These are phyloP conservation scores for Platanus orientalis DNA, from an alignment of 164 flowering plant species.

Conservation along the genomic window DNA sequence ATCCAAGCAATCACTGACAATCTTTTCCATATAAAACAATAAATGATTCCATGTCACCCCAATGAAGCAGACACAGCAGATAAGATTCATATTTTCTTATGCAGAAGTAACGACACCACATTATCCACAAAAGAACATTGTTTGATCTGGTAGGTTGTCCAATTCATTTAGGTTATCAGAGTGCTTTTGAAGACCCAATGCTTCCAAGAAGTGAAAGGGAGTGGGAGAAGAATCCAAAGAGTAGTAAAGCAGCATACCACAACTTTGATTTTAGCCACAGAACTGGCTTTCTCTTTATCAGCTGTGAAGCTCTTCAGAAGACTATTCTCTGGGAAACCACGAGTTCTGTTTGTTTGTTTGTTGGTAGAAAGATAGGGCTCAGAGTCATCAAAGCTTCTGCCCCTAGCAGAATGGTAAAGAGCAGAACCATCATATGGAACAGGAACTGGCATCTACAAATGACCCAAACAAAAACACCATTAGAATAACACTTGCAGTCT, in stretches of 20 bases:
- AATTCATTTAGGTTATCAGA: neutral
- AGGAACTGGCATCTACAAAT: constrained; percentile 46
- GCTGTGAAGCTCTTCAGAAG: constrained; percentile 45
- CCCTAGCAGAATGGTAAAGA: constrained; percentile 41
- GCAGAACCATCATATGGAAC: constrained; percentile 38
- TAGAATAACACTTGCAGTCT: neutral
- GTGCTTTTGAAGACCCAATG: neutral
- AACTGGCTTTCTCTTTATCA: constrained; percentile 60
- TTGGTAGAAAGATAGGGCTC: constrained; percentile 43
- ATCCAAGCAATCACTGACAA: constrained; percentile 6
- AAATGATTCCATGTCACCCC: neutral
- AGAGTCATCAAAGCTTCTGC: constrained; percentile 77
- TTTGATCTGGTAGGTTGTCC: neutral
- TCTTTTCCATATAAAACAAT: neutral
- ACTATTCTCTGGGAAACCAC: constrained; percentile 47
- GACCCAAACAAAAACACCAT: constrained; percentile 6
- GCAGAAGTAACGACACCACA: neutral
- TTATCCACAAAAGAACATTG: neutral
- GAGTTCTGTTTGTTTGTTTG: constrained; percentile 42
- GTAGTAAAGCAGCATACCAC: constrained; percentile 47
- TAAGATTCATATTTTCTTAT: neutral
- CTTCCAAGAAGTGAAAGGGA: neutral
- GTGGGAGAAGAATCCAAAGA: neutral
- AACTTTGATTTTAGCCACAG: constrained; percentile 87
- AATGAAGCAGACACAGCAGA: neutral